Conservation (phyloP, 1,139 yeast genomes). For the Sugiyamaella sp. region DNA sequence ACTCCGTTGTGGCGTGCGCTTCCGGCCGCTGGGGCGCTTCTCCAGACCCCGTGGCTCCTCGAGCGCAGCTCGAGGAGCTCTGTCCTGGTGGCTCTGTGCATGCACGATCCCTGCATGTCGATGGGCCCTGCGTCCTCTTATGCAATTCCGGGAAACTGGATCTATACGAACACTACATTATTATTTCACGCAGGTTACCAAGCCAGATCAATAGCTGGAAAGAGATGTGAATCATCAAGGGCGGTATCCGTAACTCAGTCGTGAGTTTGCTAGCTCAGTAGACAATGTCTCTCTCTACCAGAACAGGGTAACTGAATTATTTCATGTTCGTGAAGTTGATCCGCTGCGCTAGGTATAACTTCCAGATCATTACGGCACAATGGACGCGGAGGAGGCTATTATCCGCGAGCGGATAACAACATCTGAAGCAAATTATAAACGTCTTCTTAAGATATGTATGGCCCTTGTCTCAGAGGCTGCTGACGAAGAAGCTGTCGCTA, state of each 20-base stretch:
- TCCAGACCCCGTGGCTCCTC: neutral
- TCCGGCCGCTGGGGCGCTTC: conserved; percentile 13
- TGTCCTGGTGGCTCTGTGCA: too few relatives aligned
- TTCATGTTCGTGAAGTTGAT: neutral
- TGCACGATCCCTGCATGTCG: too few relatives aligned
- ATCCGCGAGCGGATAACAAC: conserved; percentile 35
- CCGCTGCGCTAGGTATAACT: neutral
- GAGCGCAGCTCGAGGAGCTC: too few relatives aligned
- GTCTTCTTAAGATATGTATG: conserved; percentile 29
- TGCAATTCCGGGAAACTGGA: too few relatives aligned
- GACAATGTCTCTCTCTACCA: too few relatives aligned
- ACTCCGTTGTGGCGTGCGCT: neutral
- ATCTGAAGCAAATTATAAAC: conserved; percentile 33
- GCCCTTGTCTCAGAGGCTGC: conserved; percentile 14
- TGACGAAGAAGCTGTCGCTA: conserved; percentile 13
- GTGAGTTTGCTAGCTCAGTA: too few relatives aligned
- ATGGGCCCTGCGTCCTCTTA: too few relatives aligned
- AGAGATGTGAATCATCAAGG: too few relatives aligned
- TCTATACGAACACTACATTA: too few relatives aligned
- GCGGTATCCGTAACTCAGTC: too few relatives aligned
- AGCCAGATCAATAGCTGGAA: too few relatives aligned
- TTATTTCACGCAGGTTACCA: too few relatives aligned
- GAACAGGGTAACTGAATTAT: neutral
- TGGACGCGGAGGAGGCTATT: conserved; percentile 31
- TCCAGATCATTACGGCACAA: conserved; percentile 17